A percentile compares a stretch with the other conserved stretches of the same genome.
phyloP scores from a whole-genome alignment of 2,329 filamentous ascomycete genomes.

The Dendryphion nanum region DNA sequence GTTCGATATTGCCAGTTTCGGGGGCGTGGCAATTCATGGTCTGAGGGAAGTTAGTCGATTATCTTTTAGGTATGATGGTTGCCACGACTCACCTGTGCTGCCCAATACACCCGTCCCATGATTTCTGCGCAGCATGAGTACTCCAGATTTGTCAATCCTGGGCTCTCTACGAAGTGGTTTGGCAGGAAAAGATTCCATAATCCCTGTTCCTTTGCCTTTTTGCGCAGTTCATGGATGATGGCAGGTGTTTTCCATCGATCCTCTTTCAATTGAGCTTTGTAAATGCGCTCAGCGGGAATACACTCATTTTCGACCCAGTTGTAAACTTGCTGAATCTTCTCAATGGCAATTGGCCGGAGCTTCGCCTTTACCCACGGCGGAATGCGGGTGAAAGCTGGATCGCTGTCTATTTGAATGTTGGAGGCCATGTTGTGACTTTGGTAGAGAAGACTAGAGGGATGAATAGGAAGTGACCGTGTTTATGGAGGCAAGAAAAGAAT shows the following conservation, averaged over 20 bases:
- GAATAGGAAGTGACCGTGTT: slow-evolving; percentile 1
- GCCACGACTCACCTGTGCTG: slow-evolving; percentile 33
- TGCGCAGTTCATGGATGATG: slow-evolving; percentile 43
- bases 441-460: too few relatives aligned
- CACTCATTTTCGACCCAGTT: slow-evolving; percentile 47
- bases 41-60: slow-evolving; percentile 16
- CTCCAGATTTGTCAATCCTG: slow-evolving; percentile 48
- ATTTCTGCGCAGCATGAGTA: slow-evolving; percentile 48
- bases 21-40: slow-evolving; percentile 49
- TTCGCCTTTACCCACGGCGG: slow-evolving; percentile 52
- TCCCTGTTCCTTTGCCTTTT: slow-evolving; percentile 42
- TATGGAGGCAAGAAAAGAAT: slow-evolving; percentile 9
- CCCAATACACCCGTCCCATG: slow-evolving; percentile 49
- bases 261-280: slow-evolving; percentile 39
- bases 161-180: slow-evolving; percentile 43
- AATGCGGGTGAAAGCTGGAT: slow-evolving; percentile 39
- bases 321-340: slow-evolving; percentile 44
- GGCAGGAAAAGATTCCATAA: slow-evolving; percentile 44
- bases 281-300: slow-evolving; percentile 44
- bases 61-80: neutral
- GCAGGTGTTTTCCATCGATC: slow-evolving; percentile 42
- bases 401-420: slow-evolving; percentile 21
- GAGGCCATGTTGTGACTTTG: slow-evolving; percentile 12
- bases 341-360: slow-evolving; percentile 45
- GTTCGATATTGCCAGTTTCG: slow-evolving; percentile 54